Conservation (phyloP, 2,329 filamentous ascomycete genomes). For the Mollisia scopiformis region DNA sequence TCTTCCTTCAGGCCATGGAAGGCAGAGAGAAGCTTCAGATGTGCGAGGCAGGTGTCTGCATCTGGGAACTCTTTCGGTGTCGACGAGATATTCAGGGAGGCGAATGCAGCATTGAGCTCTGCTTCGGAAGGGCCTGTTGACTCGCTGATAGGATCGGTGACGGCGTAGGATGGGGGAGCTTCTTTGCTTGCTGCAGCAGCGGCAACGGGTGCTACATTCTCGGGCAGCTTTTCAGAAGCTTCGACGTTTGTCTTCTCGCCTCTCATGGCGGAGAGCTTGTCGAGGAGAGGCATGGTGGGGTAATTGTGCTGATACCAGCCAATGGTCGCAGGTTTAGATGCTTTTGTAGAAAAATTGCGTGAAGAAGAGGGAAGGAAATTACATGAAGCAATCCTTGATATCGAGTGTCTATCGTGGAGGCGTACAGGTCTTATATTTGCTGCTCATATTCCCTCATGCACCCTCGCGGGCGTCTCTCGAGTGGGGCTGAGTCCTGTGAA, state of each 20-base stretch:
- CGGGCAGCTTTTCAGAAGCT: neutral
- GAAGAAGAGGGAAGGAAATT: neutral
- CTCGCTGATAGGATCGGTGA: conserved; percentile 13
- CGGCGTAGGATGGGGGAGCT: conserved; percentile 24
- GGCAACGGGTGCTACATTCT: neutral
- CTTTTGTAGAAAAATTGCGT: neutral
- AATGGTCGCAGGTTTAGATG: neutral
- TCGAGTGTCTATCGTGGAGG: neutral
- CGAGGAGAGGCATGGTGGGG: conserved; percentile 20
- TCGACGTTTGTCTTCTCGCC: conserved; percentile 14
- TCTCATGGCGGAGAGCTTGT: conserved; percentile 18
- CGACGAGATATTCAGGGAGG: conserved; percentile 41
- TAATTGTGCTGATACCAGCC: neutral
- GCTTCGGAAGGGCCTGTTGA: conserved; percentile 15
- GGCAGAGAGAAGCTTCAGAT: conserved; percentile 73
- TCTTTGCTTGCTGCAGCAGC: conserved; percentile 9
- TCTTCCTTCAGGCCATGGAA: conserved; percentile 70
- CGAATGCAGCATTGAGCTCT: conserved; percentile 40
- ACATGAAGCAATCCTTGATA: neutral
- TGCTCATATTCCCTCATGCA: neutral
- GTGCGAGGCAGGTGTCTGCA: conserved; percentile 65
- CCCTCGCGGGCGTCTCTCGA: neutral
- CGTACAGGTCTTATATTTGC: neutral
- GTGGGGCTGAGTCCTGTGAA: neutral
- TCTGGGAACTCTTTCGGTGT: conserved; percentile 41